Evolutionary conservation across 148 eudicot genomes (phyloP).

Genomic region (Drosera capensis): DNA sequence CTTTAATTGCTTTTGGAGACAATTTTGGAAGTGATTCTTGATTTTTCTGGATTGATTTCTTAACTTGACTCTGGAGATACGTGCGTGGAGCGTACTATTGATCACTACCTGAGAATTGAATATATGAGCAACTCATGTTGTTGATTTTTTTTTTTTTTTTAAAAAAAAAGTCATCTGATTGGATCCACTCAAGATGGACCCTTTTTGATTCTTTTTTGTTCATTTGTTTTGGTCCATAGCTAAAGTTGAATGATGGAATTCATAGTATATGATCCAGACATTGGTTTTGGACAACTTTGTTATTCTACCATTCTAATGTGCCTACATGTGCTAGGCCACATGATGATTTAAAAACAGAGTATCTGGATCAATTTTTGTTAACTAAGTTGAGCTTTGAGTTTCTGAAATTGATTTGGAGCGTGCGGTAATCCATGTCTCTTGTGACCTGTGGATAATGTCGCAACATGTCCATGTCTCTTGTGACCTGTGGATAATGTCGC

Average conservation of each 20-base stretch:
- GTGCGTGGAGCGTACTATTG: constrained; percentile 27
- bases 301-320: too few species aligned
- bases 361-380: too few species aligned
- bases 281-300: too few species aligned
- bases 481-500: too few species aligned
- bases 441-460: too few species aligned
- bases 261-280: too few species aligned
- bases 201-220: constrained; percentile 15
- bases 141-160: constrained; percentile 8
- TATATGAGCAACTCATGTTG: constrained; percentile 28
- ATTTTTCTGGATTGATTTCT: constrained; percentile 10
- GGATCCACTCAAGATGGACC: constrained; percentile 29
- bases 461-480: too few species aligned
- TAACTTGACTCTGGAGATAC: constrained; percentile 24
- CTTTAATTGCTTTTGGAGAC: constrained; percentile 13
- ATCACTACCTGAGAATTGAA: constrained; percentile 23
- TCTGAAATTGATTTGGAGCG: too few species aligned
- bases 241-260: not conserved
- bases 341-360: too few species aligned
- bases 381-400: too few species aligned
- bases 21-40: constrained; percentile 13
- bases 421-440: too few species aligned
- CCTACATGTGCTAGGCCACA: too few species aligned
- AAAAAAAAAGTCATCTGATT: constrained; percentile 20
- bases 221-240: constrained; percentile 15